Conservation (phyloP, 2,329 filamentous ascomycete genomes). For the Alternaria sp. region DNA sequence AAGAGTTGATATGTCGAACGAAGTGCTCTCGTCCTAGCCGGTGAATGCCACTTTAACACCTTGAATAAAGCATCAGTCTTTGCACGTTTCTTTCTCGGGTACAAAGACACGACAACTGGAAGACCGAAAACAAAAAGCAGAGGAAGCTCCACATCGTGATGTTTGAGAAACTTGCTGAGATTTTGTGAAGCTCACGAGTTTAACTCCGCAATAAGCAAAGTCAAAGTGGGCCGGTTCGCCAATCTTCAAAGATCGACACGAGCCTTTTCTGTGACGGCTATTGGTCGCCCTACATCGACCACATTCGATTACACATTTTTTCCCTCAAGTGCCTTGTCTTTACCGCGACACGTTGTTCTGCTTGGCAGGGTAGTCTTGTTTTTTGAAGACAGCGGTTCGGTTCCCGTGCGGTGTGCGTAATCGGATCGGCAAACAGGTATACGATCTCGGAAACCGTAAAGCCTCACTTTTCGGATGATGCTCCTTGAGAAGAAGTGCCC, state of each 20-base stretch:
- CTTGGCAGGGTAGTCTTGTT: neutral
- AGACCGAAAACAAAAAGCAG: neutral
- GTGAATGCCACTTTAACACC: neutral
- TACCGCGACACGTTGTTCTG: neutral
- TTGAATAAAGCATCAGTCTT: neutral
- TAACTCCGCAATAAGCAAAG: slow-evolving; percentile 1
- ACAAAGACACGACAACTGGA: neutral
- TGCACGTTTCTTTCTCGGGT: neutral
- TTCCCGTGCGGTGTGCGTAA: neutral
- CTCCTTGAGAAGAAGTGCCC: neutral
- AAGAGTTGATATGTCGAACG: neutral
- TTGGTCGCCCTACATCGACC: slow-evolving; percentile 3
- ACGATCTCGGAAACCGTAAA: neutral
- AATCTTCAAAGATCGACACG: slow-evolving; percentile 5
- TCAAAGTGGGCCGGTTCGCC: slow-evolving; percentile 2
- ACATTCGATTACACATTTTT: neutral
- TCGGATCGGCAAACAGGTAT: slow-evolving; percentile 8
- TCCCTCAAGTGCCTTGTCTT: neutral
- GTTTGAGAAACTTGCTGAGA: neutral
- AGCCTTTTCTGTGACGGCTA: neutral
- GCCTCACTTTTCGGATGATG: slow-evolving; percentile 3
- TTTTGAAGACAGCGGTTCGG: neutral
- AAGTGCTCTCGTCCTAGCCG: neutral
- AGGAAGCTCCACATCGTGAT: neutral
- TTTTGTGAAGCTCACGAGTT: slow-evolving; percentile 3